Percentiles rank a stretch among this genome's conserved stretches.
Conservation (phyloP, 495 filamentous ascomycete genomes). For the Penicillium bialowiezense region DNA sequence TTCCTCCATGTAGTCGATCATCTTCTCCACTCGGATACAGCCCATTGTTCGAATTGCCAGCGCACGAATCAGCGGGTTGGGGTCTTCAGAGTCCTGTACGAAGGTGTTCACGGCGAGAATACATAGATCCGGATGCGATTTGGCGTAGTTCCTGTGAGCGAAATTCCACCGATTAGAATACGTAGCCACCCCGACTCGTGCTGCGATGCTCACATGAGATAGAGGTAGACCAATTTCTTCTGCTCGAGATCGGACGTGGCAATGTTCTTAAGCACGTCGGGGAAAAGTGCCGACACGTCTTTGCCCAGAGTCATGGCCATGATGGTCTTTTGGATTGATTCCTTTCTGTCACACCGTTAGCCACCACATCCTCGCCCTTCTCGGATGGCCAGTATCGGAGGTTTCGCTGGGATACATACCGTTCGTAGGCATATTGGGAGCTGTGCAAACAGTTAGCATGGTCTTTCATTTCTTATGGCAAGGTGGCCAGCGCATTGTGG, state of each 20-base stretch:
- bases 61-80: slow-evolving; percentile 92
- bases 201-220: slow-evolving; percentile 73
- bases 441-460: slow-evolving; percentile 36
- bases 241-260: slow-evolving; percentile 92
- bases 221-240: slow-evolving; percentile 99
- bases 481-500: slow-evolving; percentile 12
- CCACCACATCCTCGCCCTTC: slow-evolving; percentile 8
- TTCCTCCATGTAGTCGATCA: slow-evolving; percentile 99
- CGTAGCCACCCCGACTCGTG: slow-evolving; percentile 1
- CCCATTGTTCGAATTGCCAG: slow-evolving; percentile 99
- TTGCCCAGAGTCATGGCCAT: slow-evolving; percentile 99
- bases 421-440: slow-evolving; percentile 98
- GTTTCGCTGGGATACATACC: slow-evolving; percentile 41
- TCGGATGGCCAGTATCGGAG: neutral
- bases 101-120: slow-evolving; percentile 99
- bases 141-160: slow-evolving; percentile 90
- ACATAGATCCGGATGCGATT: slow-evolving; percentile 97
- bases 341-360: slow-evolving; percentile 63
- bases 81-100: slow-evolving; percentile 98
- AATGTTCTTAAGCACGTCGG: slow-evolving; percentile 98
- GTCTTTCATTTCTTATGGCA: slow-evolving; percentile 3
- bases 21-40: slow-evolving; percentile 97
- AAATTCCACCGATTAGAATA: slow-evolving; percentile 13
- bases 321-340: slow-evolving; percentile 98
- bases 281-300: slow-evolving; percentile 96